A percentile compares a stretch with the other conserved stretches of the same genome.
Conservation (phyloP, 495 filamentous ascomycete genomes). For the Penicillium daleae region DNA sequence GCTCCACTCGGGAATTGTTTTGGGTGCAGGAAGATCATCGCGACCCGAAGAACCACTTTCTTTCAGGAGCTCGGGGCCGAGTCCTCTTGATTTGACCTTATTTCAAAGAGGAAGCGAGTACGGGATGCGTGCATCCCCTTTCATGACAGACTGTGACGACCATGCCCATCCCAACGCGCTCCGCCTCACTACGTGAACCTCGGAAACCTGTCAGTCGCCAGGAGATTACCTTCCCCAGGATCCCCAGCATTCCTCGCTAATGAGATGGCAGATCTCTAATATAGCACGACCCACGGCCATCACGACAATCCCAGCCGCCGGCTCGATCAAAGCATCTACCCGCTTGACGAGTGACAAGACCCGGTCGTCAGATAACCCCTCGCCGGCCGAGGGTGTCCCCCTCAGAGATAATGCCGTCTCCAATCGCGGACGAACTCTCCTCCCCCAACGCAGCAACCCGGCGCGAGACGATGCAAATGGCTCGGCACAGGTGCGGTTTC, state of each 20-base stretch:
- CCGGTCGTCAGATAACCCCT: conserved; percentile 7
- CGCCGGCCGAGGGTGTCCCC: conserved; percentile 17
- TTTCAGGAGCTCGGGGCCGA: conserved; percentile 5
- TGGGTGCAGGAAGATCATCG: conserved; percentile 10
- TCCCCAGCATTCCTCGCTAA: conserved; percentile 24
- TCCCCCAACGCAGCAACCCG: conserved; percentile 30
- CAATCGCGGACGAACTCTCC: conserved; percentile 28
- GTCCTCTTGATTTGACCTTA: neutral
- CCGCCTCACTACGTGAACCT: conserved; percentile 40
- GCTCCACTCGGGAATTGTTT: conserved; percentile 12
- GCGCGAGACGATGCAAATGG: conserved; percentile 19
- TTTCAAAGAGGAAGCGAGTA: neutral
- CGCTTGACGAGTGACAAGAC: conserved; percentile 14
- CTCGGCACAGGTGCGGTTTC: conserved; percentile 18
- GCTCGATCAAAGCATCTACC: conserved; percentile 15
- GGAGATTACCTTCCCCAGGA: conserved; percentile 10
- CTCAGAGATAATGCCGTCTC: conserved; percentile 18
- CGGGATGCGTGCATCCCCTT: neutral
- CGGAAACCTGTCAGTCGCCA: conserved; percentile 41
- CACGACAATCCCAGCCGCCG: conserved; percentile 14
- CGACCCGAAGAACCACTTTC: conserved; percentile 9
- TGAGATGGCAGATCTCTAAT: conserved; percentile 30
- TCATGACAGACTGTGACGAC: neutral
- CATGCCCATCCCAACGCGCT: conserved; percentile 51
- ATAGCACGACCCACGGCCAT: conserved; percentile 36